Evolutionary conservation across 108 stramenopile genomes (phyloP), one percentile per base, ranked within the genome.

Genomic region (Tribonema minus): DNA sequence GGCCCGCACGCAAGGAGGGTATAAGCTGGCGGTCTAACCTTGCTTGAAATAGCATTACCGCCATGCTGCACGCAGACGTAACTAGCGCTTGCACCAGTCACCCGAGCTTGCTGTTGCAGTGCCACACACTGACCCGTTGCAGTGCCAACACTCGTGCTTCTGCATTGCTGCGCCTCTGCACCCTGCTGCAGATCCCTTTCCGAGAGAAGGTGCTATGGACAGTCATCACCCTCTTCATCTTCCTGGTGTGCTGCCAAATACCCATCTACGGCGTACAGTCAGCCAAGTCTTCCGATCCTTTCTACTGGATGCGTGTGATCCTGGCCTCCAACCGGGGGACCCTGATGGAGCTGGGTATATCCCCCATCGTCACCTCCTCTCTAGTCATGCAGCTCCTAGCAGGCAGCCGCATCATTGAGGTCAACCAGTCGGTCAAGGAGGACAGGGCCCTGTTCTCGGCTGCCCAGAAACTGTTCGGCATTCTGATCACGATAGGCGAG

Each of bases 291-390:
- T 95, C 95, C 41, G 98, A 99, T 87, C 98, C 98, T 25, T 96
- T 99, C 90, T 97, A 95, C 89, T 98, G 96, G 96, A 95, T 99
- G 94, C 92, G 98, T 30, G 96, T 99, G 59, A 97, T 99, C 75
- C 90, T 99, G n/a, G 98, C 98, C 34, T 98, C 96, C 76, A 99
- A 99, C 89, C 91, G 86, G 46, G 96, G 96, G 61, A 99, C 98
- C 37, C 91, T 99, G 37, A 99, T 99, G 98, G 98, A 99, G 84
- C 92, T 99, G 46, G 98, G 98, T 79, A 99, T 99, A 85, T 88
- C 89, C 54, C 98, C 98, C 6, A 86, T 86, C 78, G 84, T 85
- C 29, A 85, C 86, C 26, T 84, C 86, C 1, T 41, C 73, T 0
- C 40, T 86, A 26, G 84, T 86, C 5, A 86, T 86, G 85, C 85